Evolutionary conservation across 192 early-diverging fungal species (phyloP).

Genomic region (Coemansia sp.): DNA sequence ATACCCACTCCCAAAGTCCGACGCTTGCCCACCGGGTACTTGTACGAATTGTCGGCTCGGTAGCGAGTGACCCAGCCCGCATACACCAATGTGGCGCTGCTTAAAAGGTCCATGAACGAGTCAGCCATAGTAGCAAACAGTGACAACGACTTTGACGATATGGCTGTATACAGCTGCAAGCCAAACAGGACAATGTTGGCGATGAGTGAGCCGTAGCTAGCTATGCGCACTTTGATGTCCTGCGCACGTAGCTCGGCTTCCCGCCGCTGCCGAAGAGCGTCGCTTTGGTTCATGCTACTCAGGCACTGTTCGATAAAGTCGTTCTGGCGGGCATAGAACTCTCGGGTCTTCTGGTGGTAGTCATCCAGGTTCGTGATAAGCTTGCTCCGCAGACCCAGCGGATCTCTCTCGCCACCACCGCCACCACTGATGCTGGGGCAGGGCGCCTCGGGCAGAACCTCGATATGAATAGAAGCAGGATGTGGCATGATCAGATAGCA

Average conservation of each 20-base stretch:
- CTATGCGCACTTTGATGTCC: conserved; percentile 51
- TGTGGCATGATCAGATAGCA: background rate
- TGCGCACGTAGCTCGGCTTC: conserved; percentile 8
- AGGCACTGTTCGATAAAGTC: conserved; percentile 75
- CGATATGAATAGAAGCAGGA: conserved; percentile 3
- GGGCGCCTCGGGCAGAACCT: background rate
- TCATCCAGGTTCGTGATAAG: conserved; percentile 5
- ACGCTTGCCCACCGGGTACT: conserved; percentile 68
- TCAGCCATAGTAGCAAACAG: conserved; percentile 74
- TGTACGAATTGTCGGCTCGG: conserved; percentile 57
- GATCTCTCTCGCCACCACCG: conserved; percentile 1
- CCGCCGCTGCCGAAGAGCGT: background rate
- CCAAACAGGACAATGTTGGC: conserved; percentile 64
- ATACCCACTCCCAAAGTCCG: conserved; percentile 69
- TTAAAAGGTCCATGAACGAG: conserved; percentile 72
- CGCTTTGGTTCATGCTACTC: conserved; percentile 17
- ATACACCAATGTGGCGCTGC: conserved; percentile 56
- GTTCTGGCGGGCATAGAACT: conserved; percentile 82
- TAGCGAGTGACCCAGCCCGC: conserved; percentile 58
- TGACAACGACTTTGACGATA: conserved; percentile 63
- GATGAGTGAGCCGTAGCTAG: conserved; percentile 62
- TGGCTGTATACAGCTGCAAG: conserved; percentile 63
- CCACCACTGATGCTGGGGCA: background rate
- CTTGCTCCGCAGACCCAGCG: conserved; percentile 15
- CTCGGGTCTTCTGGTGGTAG: conserved; percentile 38